phyloP scores from a whole-genome alignment of 441 rosid genomes.

The Daphne laureola region DNA sequence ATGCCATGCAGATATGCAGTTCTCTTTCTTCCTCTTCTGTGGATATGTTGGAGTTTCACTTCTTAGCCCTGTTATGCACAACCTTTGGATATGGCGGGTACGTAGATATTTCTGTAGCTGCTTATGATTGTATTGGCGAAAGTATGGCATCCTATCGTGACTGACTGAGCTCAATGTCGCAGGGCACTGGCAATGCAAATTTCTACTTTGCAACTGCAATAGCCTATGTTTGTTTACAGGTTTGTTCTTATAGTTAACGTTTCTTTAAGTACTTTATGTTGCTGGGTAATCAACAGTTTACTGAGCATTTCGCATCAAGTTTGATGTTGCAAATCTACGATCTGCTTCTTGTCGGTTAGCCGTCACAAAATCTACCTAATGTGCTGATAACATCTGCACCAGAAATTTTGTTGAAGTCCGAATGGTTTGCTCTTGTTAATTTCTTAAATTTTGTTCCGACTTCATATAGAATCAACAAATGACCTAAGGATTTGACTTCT shows the following conservation, averaged over 20 bases:
- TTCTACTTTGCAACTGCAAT: constrained; percentile 90
- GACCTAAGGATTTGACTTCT: neutral
- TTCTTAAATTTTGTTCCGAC: too few relatives aligned
- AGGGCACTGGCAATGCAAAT: constrained; percentile 98
- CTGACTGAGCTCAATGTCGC: constrained; percentile 19
- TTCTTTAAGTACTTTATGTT: neutral
- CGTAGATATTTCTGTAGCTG: constrained; percentile 12
- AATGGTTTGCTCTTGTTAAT: too few relatives aligned
- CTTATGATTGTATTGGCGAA: neutral
- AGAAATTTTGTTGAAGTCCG: too few relatives aligned
- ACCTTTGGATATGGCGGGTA: constrained; percentile 99
- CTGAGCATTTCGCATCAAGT: too few relatives aligned
- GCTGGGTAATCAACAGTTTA: neutral
- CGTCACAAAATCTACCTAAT: too few relatives aligned
- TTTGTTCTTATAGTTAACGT: constrained; percentile 17
- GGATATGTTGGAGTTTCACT: constrained; percentile 88
- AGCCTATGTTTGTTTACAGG: constrained; percentile 91
- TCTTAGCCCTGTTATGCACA: constrained; percentile 97
- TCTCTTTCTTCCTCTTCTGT: constrained; percentile 86
- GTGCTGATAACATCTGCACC: too few relatives aligned
- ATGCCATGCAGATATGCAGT: constrained; percentile 59
- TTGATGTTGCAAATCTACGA: too few relatives aligned
- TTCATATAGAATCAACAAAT: neutral
- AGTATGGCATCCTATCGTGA: constrained; percentile 7
- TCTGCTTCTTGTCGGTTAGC: too few relatives aligned